phyloP scores from a whole-genome alignment of 148 eudicot species.

The Dysphania ambrosioides region DNA sequence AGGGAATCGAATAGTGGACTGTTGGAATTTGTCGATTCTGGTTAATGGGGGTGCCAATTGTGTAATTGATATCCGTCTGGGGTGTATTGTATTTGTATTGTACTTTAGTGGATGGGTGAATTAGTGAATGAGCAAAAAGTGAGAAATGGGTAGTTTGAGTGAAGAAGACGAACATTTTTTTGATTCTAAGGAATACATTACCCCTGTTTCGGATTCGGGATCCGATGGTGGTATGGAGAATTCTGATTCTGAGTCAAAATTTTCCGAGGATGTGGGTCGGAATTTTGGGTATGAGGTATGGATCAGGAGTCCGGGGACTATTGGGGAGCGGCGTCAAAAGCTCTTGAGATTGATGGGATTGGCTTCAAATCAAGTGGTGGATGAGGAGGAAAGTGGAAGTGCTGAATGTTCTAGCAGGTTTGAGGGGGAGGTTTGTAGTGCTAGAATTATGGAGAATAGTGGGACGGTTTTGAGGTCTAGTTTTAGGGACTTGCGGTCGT shows the following conservation, averaged over 20 bases:
- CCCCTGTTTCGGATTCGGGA: slow-evolving; percentile 57
- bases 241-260: slow-evolving; percentile 39
- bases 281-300: slow-evolving; percentile 60
- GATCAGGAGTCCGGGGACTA: slow-evolving; percentile 55
- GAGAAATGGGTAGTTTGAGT: slow-evolving; percentile 28
- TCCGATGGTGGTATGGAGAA: slow-evolving; percentile 42
- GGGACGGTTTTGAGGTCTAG: slow-evolving; percentile 46
- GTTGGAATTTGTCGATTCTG: slow-evolving; percentile 7
- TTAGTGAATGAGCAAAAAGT: slow-evolving; percentile 28
- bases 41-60: neutral
- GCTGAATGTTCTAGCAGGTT: slow-evolving; percentile 13
- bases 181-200: slow-evolving; percentile 59
- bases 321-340: slow-evolving; percentile 53
- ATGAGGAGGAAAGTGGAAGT: slow-evolving; percentile 23
- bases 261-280: slow-evolving; percentile 20
- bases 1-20: neutral
- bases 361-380: slow-evolving; percentile 21
- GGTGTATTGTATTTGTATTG: neutral
- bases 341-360: slow-evolving; percentile 60
- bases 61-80: slow-evolving; percentile 22
- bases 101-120: slow-evolving; percentile 29
- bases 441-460: slow-evolving; percentile 39
- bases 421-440: slow-evolving; percentile 18
- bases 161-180: slow-evolving; percentile 57
- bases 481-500: slow-evolving; percentile 31